Evolutionary conservation across 805 yeast species (phyloP).

Genomic region (Monosporozyma unispora): DNA sequence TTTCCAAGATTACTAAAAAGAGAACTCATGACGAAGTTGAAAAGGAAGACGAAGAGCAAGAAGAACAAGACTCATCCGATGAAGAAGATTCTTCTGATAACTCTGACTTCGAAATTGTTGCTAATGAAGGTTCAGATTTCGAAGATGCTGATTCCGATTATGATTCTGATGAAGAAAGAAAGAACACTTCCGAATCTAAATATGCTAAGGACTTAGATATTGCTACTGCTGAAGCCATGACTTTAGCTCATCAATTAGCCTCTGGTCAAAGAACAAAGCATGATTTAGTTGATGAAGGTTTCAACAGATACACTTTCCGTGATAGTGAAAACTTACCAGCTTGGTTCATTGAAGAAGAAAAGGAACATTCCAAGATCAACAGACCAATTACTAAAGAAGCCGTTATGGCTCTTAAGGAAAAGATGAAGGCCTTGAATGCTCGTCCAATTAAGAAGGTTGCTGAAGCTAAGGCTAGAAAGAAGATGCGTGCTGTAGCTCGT

Average conservation of each 20-base stretch:
- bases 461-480: constrained; percentile 95
- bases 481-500: constrained; percentile 81
- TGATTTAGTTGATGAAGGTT: constrained; percentile 86
- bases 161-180: constrained; percentile 47
- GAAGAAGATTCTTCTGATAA: constrained; percentile 20
- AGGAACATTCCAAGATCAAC: constrained; percentile 69
- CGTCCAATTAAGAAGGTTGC: constrained; percentile 98
- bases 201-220: constrained; percentile 65
- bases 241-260: constrained; percentile 92
- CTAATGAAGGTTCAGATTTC: constrained; percentile 33
- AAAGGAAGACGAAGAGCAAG: constrained; percentile 13
- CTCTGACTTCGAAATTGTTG: constrained; percentile 40
- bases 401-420: constrained; percentile 65
- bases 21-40: constrained; percentile 14
- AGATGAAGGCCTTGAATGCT: constrained; percentile 76
- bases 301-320: constrained; percentile 84
- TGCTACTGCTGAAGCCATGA: constrained; percentile 95
- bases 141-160: constrained; percentile 33
- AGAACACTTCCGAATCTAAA: constrained; percentile 33
- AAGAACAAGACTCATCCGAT: constrained; percentile 12
- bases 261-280: constrained; percentile 77
- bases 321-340: constrained; percentile 86
- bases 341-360: constrained; percentile 96
- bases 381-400: constrained; percentile 96
- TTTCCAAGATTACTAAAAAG: constrained; percentile 10